Conservation (phyloP, 2,329 filamentous ascomycete species). For the Cercospora sesami region DNA sequence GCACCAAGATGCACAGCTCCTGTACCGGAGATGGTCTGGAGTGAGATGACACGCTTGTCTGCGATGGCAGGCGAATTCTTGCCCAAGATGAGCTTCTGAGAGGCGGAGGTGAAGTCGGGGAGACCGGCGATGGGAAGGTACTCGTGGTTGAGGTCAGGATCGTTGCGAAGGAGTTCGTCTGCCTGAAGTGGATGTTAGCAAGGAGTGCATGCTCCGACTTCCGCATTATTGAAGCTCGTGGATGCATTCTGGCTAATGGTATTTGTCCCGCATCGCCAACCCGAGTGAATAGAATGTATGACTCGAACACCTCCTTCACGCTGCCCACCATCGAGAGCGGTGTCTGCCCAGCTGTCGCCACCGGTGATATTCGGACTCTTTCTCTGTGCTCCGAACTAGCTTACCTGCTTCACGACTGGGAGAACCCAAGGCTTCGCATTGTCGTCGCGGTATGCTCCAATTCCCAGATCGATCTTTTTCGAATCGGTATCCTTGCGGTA, state of each 20-base stretch:
- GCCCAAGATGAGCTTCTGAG: conserved; percentile 86
- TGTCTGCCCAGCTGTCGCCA: neutral
- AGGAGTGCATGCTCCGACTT: neutral
- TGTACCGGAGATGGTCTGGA: conserved; percentile 97
- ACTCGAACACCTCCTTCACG: neutral
- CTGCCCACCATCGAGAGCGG: neutral
- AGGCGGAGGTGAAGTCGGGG: conserved; percentile 79
- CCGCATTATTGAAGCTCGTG: too few species aligned
- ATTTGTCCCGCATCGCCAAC: neutral
- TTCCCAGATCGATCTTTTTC: conserved; percentile 90
- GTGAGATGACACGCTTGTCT: conserved; percentile 76
- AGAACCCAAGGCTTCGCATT: conserved; percentile 96
- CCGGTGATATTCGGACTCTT: neutral
- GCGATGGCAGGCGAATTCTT: conserved; percentile 74
- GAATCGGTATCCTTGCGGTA: conserved; percentile 73
- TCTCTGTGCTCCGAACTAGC: conserved; percentile 25
- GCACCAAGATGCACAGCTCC: conserved; percentile 91
- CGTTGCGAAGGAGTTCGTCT: conserved; percentile 81
- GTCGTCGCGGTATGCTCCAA: conserved; percentile 93
- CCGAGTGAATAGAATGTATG: neutral
- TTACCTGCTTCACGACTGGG: conserved; percentile 93
- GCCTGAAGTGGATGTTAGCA: conserved; percentile 58
- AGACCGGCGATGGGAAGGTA: conserved; percentile 96
- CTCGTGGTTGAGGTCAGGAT: conserved; percentile 93
- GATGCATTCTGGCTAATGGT: neutral